Percentiles rank a stretch among this genome's conserved stretches.
phyloP scores from a whole-genome alignment of 495 filamentous ascomycete genomes.

The Lindgomyces ingoldianus region DNA sequence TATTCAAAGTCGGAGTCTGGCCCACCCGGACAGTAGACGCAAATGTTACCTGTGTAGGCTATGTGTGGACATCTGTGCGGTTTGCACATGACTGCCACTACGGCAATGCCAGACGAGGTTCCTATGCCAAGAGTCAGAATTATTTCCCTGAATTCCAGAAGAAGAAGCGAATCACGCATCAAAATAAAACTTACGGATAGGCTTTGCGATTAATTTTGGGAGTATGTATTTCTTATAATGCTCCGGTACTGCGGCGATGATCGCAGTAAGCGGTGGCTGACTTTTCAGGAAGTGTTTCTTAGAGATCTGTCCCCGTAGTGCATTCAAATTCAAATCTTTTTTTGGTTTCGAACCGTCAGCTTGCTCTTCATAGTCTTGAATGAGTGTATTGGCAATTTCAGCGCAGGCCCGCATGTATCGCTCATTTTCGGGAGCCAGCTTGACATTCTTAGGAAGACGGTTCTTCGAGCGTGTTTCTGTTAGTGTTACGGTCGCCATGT shows the following conservation, averaged over 20 bases:
- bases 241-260: slow-evolving; percentile 95
- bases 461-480: slow-evolving; percentile 53
- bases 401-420: slow-evolving; percentile 90
- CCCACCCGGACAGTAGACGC: slow-evolving; percentile 96
- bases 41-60: slow-evolving; percentile 96
- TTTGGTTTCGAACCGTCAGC: slow-evolving; percentile 68
- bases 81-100: slow-evolving; percentile 99
- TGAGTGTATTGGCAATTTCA: slow-evolving; percentile 88
- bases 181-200: slow-evolving; percentile 69
- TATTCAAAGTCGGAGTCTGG: slow-evolving; percentile 99
- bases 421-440: slow-evolving; percentile 87
- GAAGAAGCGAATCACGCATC: background rate
- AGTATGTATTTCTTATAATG: slow-evolving; percentile 99
- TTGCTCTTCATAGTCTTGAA: slow-evolving; percentile 84
- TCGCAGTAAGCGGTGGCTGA: slow-evolving; percentile 90
- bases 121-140: slow-evolving; percentile 50
- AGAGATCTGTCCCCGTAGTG: slow-evolving; percentile 78
- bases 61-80: slow-evolving; percentile 97
- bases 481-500: slow-evolving; percentile 66
- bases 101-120: slow-evolving; percentile 96
- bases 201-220: slow-evolving; percentile 92
- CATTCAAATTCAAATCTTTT: slow-evolving; percentile 92
- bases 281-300: slow-evolving; percentile 85
- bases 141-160: background rate
- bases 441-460: slow-evolving; percentile 65